Evolutionary conservation across 169 alveolate genomes (phyloP).

Genomic region (Eimeria sp.): DNA sequence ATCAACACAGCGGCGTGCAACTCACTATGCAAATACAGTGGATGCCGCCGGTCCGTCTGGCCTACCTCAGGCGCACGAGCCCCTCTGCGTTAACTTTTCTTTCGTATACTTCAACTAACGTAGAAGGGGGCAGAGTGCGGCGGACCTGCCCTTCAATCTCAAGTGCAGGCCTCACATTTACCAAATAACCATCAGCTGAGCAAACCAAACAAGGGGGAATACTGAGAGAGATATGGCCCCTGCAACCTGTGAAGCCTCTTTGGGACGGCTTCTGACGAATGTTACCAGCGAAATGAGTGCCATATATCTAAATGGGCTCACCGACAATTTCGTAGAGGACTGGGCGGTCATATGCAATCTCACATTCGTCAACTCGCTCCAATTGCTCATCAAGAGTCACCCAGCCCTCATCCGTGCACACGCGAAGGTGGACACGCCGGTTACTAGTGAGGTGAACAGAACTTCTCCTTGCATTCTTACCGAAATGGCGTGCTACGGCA

Average conservation of each 20-base stretch:
- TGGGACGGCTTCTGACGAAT: not conserved
- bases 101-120: constrained; percentile 80
- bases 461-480: not conserved
- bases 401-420: constrained; percentile 75
- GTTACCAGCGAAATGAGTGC: too few relatives aligned
- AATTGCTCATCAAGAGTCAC: constrained; percentile 51
- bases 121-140: constrained; percentile 83
- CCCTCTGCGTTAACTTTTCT: constrained; percentile 79
- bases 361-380: constrained; percentile 81
- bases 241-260: not conserved
- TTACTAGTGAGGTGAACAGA: not conserved
- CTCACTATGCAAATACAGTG: not conserved
- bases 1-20: not conserved
- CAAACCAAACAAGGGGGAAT: not conserved
- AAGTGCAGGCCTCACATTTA: constrained; percentile 72
- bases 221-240: not conserved
- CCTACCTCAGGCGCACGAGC: constrained; percentile 80
- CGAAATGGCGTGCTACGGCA: not conserved
- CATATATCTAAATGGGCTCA: not conserved
- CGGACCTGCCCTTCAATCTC: constrained; percentile 81
- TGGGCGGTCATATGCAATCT: constrained; percentile 35
- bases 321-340: constrained; percentile 75
- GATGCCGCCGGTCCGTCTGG: not conserved
- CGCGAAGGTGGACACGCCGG: constrained; percentile 60
- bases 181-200: constrained; percentile 80